A percentile compares a stretch with the other conserved stretches of the same genome.
Evolutionary conservation across 2,329 filamentous ascomycete genomes (phyloP).

Genomic region (Penicillium occitanis): DNA sequence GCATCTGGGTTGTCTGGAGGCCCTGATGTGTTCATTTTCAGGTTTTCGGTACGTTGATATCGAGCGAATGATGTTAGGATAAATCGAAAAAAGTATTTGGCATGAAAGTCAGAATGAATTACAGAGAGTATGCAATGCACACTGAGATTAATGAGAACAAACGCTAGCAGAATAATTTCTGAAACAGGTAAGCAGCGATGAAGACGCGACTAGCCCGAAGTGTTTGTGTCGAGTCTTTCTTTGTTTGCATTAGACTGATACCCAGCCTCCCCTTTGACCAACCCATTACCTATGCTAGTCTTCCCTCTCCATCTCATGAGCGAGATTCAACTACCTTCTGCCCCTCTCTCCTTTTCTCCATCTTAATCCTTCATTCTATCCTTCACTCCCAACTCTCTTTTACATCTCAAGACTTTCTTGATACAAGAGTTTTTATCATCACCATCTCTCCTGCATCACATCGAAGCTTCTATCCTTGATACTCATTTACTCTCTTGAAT

Average conservation of each 20-base stretch:
- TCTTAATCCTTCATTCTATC: slow-evolving; percentile 4
- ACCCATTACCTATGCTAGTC: slow-evolving; percentile 6
- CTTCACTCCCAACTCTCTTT: slow-evolving; percentile 4
- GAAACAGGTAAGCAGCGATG: neutral
- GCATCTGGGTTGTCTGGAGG: slow-evolving; percentile 18
- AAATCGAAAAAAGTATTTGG: neutral
- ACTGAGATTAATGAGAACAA: slow-evolving; percentile 4
- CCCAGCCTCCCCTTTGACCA: slow-evolving; percentile 17
- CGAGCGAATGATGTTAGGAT: neutral
- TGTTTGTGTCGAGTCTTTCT: slow-evolving; percentile 15
- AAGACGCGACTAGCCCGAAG: slow-evolving; percentile 7
- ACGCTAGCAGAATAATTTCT: slow-evolving; percentile 3
- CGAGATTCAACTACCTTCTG: neutral
- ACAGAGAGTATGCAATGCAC: neutral
- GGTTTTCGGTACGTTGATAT: neutral
- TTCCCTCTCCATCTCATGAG: neutral
- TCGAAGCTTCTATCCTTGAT: neutral
- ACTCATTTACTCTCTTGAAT: neutral
- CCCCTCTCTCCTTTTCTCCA: slow-evolving; percentile 12
- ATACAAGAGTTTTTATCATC: neutral
- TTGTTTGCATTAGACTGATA: slow-evolving; percentile 13
- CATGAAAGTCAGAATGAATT: neutral
- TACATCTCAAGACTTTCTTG: neutral
- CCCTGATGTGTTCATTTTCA: slow-evolving; percentile 1
- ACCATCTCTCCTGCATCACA: neutral